Evolutionary conservation across 352 stramenopile species (phyloP).

Genomic region (Globisporangium acanthophoron): DNA sequence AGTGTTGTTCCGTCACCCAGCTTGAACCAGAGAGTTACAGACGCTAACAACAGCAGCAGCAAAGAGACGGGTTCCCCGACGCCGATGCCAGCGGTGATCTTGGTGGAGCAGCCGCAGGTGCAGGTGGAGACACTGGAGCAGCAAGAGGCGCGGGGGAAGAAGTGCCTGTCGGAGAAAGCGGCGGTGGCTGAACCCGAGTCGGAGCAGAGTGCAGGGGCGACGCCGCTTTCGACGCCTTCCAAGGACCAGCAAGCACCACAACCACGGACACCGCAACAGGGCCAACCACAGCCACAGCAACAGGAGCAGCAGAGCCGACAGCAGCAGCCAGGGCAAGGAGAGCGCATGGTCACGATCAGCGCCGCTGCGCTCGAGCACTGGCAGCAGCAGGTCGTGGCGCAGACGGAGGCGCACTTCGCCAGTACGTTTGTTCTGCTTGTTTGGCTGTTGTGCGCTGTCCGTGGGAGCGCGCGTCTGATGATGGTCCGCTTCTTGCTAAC

Average conservation of each 20-base stretch:
- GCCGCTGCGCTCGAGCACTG: conserved; percentile 55
- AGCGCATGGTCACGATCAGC: conserved; percentile 36
- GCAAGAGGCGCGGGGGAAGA: not conserved
- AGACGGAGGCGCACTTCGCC: conserved; percentile 63
- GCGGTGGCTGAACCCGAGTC: not conserved
- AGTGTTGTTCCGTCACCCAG: not conserved
- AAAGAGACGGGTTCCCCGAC: not conserved
- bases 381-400: conserved; percentile 50
- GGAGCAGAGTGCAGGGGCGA: not conserved
- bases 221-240: not conserved
- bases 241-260: not conserved
- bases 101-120: not conserved
- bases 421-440: conserved; percentile 30
- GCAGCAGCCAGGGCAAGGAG: not conserved
- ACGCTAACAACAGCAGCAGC: not conserved
- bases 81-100: no score
- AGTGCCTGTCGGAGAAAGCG: not conserved
- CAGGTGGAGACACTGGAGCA: not conserved
- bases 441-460: not conserved
- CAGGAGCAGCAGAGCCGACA: not conserved
- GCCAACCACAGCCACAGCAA: not conserved
- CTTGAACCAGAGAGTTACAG: not conserved
- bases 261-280: not conserved
- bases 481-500: not conserved
- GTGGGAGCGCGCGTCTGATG: not conserved